These are phyloP conservation scores for Ramichloridium luteum DNA, from an alignment of 2,329 filamentous ascomycete species.

Conservation along the genomic window DNA sequence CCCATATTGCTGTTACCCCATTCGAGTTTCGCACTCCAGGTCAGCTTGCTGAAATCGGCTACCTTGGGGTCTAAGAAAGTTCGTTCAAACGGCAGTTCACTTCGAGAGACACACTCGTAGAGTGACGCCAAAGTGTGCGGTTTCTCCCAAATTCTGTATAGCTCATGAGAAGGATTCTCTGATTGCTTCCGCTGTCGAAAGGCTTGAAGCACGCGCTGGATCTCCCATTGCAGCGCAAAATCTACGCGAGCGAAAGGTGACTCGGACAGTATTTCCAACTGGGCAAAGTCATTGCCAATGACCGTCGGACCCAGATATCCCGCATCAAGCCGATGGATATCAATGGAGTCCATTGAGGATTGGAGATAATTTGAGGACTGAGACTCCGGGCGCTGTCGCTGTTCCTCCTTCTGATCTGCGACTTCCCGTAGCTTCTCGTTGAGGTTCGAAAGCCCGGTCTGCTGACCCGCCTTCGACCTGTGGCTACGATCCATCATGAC, in stretches of 20 bases:
- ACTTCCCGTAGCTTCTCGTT: too few species aligned
- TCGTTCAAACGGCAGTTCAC: constrained; percentile 3
- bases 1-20: constrained; percentile 7
- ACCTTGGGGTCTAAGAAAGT: constrained; percentile 3
- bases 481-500: too few species aligned
- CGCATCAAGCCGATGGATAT: too few species aligned
- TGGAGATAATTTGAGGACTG: too few species aligned
- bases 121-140: constrained; percentile 6
- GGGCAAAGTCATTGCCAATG: constrained; percentile 10
- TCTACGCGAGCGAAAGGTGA: too few species aligned
- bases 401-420: too few species aligned
- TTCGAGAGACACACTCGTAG: constrained; percentile 5
- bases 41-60: constrained; percentile 6
- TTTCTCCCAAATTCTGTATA: constrained; percentile 5
- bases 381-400: too few species aligned
- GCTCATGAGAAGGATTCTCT: not conserved
- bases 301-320: too few species aligned
- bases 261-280: constrained; percentile 9
- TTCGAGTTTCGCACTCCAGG: constrained; percentile 7
- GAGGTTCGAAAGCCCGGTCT: too few species aligned
- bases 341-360: too few species aligned
- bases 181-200: not conserved
- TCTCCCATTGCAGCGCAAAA: constrained; percentile 16
- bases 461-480: too few species aligned
- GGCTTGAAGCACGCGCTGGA: constrained; percentile 13